These are phyloP conservation scores for Quercus bicolor DNA, from an alignment of 306 rosid genomes.

Conservation along the genomic window DNA sequence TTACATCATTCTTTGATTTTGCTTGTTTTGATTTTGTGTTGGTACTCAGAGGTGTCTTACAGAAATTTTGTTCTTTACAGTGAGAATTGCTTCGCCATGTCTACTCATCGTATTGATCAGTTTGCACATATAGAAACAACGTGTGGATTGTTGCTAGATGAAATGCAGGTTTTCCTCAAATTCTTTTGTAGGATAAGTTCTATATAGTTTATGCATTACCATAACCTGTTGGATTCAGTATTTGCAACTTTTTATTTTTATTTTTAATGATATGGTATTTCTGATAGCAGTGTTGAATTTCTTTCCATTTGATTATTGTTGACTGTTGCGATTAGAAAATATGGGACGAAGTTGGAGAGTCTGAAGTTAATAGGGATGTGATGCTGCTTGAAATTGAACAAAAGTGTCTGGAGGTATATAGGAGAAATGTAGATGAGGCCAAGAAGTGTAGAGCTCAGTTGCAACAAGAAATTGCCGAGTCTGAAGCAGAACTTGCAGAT, in stretches of 20 bases:
- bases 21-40: neutral
- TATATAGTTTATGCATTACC: neutral
- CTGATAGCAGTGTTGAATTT: neutral
- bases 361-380: conserved; percentile 43
- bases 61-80: conserved; percentile 6
- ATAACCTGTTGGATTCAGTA: neutral
- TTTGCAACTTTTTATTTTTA: neutral
- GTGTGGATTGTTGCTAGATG: conserved; percentile 47
- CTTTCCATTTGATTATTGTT: conserved; percentile 14
- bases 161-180: conserved; percentile 57
- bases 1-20: neutral
- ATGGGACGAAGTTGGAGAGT: conserved; percentile 84
- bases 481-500: conserved; percentile 47
- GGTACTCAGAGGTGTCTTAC: neutral
- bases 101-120: conserved; percentile 34
- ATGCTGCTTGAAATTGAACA: conserved; percentile 61
- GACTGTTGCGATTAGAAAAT: conserved; percentile 34
- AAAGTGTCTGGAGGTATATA: conserved; percentile 52
- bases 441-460: conserved; percentile 48
- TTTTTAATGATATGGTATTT: neutral
- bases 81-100: conserved; percentile 37
- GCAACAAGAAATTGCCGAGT: conserved; percentile 46
- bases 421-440: conserved; percentile 53
- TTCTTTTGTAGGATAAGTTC: conserved; percentile 12
- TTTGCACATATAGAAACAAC: conserved; percentile 44